Conservation (phyloP, 2,329 filamentous ascomycete genomes). For the Monilinia fructigena region DNA sequence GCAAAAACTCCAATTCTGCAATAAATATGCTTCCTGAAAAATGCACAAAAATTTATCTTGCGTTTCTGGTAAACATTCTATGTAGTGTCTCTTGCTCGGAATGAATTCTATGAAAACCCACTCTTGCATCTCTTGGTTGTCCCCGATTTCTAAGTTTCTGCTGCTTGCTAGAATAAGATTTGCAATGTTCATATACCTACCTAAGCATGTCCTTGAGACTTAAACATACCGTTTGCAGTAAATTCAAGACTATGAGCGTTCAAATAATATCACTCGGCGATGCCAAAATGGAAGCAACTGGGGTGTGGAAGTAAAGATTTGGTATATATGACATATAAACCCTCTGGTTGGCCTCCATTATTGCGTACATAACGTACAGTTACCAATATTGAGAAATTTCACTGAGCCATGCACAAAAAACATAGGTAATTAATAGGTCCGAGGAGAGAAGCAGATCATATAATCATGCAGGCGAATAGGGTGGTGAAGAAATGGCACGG, state of each 20-base stretch:
- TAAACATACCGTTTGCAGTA: not conserved
- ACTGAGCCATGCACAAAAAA: not conserved
- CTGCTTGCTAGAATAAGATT: not conserved
- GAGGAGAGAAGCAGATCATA: not conserved
- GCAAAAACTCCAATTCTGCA: no score
- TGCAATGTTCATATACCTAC: not conserved
- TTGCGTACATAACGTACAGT: no score
- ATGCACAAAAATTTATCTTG: not conserved
- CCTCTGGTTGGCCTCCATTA: not conserved
- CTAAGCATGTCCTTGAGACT: not conserved
- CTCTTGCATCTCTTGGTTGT: not conserved
- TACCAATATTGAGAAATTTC: not conserved
- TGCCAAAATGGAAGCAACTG: no score
- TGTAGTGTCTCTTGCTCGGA: fast-evolving
- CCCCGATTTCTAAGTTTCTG: not conserved
- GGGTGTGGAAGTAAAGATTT: no score
- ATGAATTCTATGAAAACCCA: no score
- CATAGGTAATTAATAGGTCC: not conserved
- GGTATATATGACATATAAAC: not conserved
- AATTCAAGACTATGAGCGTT: not conserved
- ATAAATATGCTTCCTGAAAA: not conserved
- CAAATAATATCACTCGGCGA: not conserved
- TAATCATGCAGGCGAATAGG: no score
- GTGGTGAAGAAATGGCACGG: not conserved
- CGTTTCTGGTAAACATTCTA: not conserved